Evolutionary conservation across 805 yeast genomes (phyloP), one percentile per base, ranked within the genome.

Genomic region (Starmerella bacillaris): DNA sequence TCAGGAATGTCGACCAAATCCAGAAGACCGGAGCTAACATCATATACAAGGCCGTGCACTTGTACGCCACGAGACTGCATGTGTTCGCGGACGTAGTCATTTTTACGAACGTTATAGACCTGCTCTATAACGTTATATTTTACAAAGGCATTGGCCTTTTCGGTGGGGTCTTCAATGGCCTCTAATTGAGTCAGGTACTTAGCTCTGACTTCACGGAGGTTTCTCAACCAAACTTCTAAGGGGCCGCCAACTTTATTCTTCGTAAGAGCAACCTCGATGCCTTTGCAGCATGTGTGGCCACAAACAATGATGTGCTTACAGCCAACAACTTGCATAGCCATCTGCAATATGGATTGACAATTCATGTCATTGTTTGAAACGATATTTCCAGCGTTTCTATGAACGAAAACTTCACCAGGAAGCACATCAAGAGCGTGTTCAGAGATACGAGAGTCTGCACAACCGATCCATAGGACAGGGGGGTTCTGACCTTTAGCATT

Each of bases 271-370:
- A 92, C 82, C 71, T 78, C 72, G 34, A 80, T 71, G 21, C 94
- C 95, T 33, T 94, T 94, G 64, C 96, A 84, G 55, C 80, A 92
- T 21, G 89, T 77, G 58, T 84, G 96, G 3, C 95, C 96, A 57
- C 94, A 79, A 4, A 84, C 77, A 37, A 84, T 66, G 35, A 84
- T 72, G 51, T 78, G 80, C 44, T 65, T 67, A 27, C 86, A 92
- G 50, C 78, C 76, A 40, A 84, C 63, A 11, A 75, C 80, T 45
- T 79, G 83, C 45, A 86, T 70, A 4, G 94, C 92, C 50, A 79
- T 80, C 55, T 84, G 94, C 21, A 86, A 60, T 2, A 83, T 83
- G 0, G 92, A 74, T 52, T 70, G 72, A 15, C 76, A 65, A 27
- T 82, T 68, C 30, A 76, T 59, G 54, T 86, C 95, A 37, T 71